A percentile compares a stretch with the other conserved stretches of the same genome.
Conservation (phyloP, 1,139 yeast genomes). For the Suhomyces chickasaworum region DNA sequence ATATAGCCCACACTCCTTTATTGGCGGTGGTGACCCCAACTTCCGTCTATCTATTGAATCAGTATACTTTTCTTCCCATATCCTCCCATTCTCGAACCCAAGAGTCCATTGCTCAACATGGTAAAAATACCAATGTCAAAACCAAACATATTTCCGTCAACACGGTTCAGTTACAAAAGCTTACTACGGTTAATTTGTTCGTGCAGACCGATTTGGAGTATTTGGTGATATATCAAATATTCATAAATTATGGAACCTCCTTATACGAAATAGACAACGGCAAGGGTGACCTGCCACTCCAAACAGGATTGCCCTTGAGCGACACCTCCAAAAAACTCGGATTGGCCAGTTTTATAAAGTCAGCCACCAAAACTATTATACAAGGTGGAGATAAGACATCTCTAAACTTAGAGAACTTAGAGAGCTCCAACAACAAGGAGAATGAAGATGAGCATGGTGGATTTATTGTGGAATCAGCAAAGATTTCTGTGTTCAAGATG, state of each 20-base stretch:
- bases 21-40: constrained; percentile 34
- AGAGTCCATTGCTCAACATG: constrained; percentile 40
- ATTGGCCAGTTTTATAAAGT: constrained; percentile 32
- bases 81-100: constrained; percentile 32
- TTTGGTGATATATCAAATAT: constrained; percentile 38
- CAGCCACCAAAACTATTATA: constrained; percentile 40
- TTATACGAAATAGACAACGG: constrained; percentile 34
- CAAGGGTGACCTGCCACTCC: constrained; percentile 31
- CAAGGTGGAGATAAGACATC: constrained; percentile 27
- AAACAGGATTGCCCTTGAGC: constrained; percentile 38
- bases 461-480: constrained; percentile 30
- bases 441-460: constrained; percentile 37
- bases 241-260: constrained; percentile 34
- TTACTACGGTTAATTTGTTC: constrained; percentile 33
- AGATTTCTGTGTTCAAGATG: constrained; percentile 35
- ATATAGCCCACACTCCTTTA: constrained; percentile 39
- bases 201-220: constrained; percentile 36
- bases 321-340: constrained; percentile 31
- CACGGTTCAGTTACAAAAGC: constrained; percentile 30
- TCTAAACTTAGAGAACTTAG: constrained; percentile 41
- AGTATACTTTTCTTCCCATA: constrained; percentile 37
- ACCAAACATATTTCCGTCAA: constrained; percentile 33
- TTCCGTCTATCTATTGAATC: constrained; percentile 32
- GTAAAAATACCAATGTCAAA: constrained; percentile 29
- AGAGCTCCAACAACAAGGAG: constrained; percentile 33